Percentiles rank a stretch among this genome's conserved stretches.
phyloP scores from a whole-genome alignment of 1,139 yeast species.

The Saccharomycopsis crataegensis region DNA sequence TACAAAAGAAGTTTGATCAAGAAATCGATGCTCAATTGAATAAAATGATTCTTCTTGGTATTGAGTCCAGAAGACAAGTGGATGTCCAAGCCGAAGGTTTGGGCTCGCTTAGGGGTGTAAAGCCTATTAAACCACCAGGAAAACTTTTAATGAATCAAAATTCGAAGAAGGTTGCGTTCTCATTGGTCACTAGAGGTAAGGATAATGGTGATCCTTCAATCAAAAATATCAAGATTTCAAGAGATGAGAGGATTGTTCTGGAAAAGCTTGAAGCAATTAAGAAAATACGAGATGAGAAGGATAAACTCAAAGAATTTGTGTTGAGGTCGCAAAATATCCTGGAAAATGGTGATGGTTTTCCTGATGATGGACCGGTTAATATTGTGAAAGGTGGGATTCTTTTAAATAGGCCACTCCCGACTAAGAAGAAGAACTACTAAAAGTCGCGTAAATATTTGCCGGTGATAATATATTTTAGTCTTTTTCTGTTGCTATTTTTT shows the following conservation, averaged over 20 bases:
- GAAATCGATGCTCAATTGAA: slow-evolving; percentile 35
- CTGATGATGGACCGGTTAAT: not conserved
- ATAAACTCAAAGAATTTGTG: slow-evolving; percentile 29
- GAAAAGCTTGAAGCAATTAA: slow-evolving; percentile 32
- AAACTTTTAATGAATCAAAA: not conserved
- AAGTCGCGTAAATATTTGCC: too few species aligned
- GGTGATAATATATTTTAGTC: too few species aligned
- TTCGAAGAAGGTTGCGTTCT: slow-evolving; percentile 36
- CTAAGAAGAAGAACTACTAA: too few species aligned
- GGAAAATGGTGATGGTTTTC: not conserved
- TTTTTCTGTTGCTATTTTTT: too few species aligned
- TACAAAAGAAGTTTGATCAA: slow-evolving; percentile 18
- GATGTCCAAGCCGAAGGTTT: slow-evolving; percentile 20
- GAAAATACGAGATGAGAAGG: slow-evolving; percentile 30
- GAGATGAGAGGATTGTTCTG: slow-evolving; percentile 41
- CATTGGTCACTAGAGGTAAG: slow-evolving; percentile 49
- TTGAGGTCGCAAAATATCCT: not conserved
- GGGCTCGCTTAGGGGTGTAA: slow-evolving; percentile 2
- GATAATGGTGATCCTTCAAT: slow-evolving; percentile 26
- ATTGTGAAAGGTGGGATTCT: not conserved
- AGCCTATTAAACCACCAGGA: slow-evolving; percentile 16
- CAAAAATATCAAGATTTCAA: slow-evolving; percentile 43
- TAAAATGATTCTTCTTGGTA: slow-evolving; percentile 42
- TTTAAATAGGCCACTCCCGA: not conserved
- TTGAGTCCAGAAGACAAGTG: slow-evolving; percentile 32